These are phyloP conservation scores for Celoporthe dispersa DNA, from an alignment of 2,329 filamentous ascomycete genomes.

Conservation along the genomic window DNA sequence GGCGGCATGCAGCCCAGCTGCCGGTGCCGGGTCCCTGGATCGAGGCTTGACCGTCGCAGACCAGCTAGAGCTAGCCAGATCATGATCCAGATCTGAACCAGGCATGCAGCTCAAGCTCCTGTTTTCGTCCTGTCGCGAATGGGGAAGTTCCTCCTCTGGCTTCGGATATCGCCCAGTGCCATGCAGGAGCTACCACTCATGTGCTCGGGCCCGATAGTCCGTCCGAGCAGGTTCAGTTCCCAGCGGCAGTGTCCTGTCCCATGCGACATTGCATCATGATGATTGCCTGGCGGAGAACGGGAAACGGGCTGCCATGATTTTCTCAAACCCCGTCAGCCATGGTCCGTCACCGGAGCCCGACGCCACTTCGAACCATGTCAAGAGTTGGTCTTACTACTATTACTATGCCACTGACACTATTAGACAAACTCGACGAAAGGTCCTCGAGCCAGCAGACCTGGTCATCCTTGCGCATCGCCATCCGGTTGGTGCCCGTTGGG, in stretches of 20 bases:
- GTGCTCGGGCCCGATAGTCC: slow-evolving; percentile 17
- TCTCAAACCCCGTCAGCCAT: neutral
- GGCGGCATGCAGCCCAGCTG: slow-evolving; percentile 27
- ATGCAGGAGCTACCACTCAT: slow-evolving; percentile 7
- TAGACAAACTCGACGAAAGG: neutral
- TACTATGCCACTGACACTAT: neutral
- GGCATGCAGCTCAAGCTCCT: neutral
- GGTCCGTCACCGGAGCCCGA: neutral
- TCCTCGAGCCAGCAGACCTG: neutral
- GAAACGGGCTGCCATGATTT: neutral
- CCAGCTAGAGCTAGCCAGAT: slow-evolving; percentile 13
- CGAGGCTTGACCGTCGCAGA: slow-evolving; percentile 12
- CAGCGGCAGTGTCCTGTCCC: neutral
- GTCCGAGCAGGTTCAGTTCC: slow-evolving; percentile 12
- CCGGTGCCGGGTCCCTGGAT: slow-evolving; percentile 23
- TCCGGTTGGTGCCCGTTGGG: neutral
- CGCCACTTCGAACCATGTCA: neutral
- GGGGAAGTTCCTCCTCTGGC: neutral
- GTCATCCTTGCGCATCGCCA: neutral
- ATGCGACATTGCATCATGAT: slow-evolving; percentile 22
- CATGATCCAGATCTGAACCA: slow-evolving; percentile 5
- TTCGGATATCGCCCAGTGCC: slow-evolving; percentile 14
- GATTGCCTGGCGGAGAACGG: neutral
- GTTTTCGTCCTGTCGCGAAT: neutral
- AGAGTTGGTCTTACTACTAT: neutral